Evolutionary conservation across 371 early-diverging fungal species (phyloP).

Genomic region (Rhizomucor miehei): DNA sequence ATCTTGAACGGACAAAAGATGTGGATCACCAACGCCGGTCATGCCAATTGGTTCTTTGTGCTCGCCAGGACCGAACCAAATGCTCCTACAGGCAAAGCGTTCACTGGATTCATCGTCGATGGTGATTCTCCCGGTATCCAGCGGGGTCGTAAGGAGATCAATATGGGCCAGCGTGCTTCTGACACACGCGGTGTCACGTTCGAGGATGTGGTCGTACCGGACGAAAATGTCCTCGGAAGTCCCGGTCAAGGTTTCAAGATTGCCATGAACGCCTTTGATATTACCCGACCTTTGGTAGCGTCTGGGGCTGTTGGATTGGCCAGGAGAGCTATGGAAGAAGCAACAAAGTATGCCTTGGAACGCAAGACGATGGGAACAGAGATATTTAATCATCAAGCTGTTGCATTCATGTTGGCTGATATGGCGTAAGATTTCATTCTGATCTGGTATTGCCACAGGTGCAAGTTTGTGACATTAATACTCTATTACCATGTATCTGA

Average conservation of each 20-base stretch:
- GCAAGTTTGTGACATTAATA: no score
- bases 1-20: conserved; percentile 79
- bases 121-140: conserved; percentile 86
- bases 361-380: conserved; percentile 95
- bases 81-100: conserved; percentile 84
- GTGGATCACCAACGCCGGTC: conserved; percentile 94
- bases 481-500: no score
- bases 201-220: conserved; percentile 92
- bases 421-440: conserved; percentile 74
- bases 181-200: conserved; percentile 96
- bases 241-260: conserved; percentile 92
- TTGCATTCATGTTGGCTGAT: conserved; percentile 95
- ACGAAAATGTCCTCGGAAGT: conserved; percentile 76
- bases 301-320: conserved; percentile 92
- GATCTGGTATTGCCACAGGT: no score
- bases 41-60: conserved; percentile 99
- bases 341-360: conserved; percentile 84
- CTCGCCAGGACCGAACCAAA: conserved; percentile 85
- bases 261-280: conserved; percentile 97
- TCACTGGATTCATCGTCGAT: conserved; percentile 96
- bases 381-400: conserved; percentile 90
- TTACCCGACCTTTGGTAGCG: conserved; percentile 91
- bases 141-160: conserved; percentile 93
- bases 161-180: conserved; percentile 94
- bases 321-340: conserved; percentile 93